Evolutionary conservation across 129 eudicot species (phyloP).

Genomic region (Erigeron canadensis): DNA sequence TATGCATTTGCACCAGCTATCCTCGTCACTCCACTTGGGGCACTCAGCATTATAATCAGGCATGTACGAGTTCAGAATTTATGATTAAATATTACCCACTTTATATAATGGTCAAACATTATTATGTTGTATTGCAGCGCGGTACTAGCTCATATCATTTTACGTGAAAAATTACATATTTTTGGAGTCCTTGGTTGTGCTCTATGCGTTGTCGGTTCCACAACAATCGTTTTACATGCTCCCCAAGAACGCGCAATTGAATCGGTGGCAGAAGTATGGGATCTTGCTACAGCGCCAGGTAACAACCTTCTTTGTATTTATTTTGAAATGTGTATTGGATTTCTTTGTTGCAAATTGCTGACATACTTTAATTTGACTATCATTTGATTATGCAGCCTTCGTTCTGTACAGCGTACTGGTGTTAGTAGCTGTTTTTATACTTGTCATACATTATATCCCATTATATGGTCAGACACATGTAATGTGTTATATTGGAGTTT

Average conservation of each 20-base stretch:
- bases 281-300: conserved; percentile 95
- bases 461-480: conserved; percentile 89
- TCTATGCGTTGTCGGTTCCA: conserved; percentile 92
- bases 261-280: conserved; percentile 92
- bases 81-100: neutral
- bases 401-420: conserved; percentile 67
- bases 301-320: conserved; percentile 7
- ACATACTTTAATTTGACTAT: neutral
- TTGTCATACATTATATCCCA: conserved; percentile 67
- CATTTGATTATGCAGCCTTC: conserved; percentile 60
- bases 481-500: conserved; percentile 83
- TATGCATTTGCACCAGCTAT: conserved; percentile 98
- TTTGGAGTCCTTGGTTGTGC: conserved; percentile 95
- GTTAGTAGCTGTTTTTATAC: conserved; percentile 58
- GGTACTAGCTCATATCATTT: conserved; percentile 85
- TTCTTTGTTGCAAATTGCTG: neutral
- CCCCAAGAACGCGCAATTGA: conserved; percentile 89
- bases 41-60: conserved; percentile 96
- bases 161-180: conserved; percentile 75
- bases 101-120: conserved; percentile 23
- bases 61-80: conserved; percentile 26
- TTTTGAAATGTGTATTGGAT: neutral
- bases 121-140: conserved; percentile 52
- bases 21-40: conserved; percentile 95
- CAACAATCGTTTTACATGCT: conserved; percentile 83